phyloP scores from a whole-genome alignment of 139 green algal species.

The Auxenochlorella pyrenoidosa region DNA sequence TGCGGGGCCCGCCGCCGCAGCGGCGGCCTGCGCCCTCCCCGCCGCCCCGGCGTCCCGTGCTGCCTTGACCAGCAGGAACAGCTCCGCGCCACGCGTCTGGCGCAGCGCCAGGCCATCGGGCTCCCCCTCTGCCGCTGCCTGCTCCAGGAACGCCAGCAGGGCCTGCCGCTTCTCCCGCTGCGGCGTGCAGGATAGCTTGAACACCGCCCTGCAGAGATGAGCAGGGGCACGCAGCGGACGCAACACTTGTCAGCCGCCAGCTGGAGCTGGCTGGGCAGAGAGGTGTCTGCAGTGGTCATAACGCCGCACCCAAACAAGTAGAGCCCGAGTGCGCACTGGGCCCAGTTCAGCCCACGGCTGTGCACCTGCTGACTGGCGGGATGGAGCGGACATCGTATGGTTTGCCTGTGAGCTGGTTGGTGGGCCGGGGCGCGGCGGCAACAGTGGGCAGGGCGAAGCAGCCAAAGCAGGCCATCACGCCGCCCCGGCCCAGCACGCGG shows the following conservation, averaged over 20 bases:
- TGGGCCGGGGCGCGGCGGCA: background rate
- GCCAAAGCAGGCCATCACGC: slow-evolving; percentile 5
- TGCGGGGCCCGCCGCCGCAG: background rate
- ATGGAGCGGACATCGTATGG: background rate
- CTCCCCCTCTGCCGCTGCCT: slow-evolving; percentile 32
- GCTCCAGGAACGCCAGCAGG: slow-evolving; percentile 50
- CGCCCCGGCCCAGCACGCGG: slow-evolving; percentile 2
- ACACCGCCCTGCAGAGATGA: slow-evolving; percentile 8
- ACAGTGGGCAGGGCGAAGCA: slow-evolving; percentile 3
- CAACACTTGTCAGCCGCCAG: too few species aligned
- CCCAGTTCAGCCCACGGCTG: too few species aligned
- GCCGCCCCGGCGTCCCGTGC: background rate
- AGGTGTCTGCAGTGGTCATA: too few species aligned
- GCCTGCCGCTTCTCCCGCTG: slow-evolving; percentile 19
- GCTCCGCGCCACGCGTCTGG: slow-evolving; percentile 33
- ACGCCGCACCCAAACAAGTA: too few species aligned
- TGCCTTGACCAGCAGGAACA: slow-evolving; percentile 35
- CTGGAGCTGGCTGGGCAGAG: too few species aligned
- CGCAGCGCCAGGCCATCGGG: slow-evolving; percentile 40
- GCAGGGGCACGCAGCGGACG: background rate
- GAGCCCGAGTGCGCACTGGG: too few species aligned
- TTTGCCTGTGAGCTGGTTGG: slow-evolving; percentile 19
- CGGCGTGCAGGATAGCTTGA: slow-evolving; percentile 20
- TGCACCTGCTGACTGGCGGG: slow-evolving; percentile 1
- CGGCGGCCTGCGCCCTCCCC: background rate